Evolutionary conservation across 257 asterid genomes (phyloP).

Genomic region (Solanum bulbocastanum): DNA sequence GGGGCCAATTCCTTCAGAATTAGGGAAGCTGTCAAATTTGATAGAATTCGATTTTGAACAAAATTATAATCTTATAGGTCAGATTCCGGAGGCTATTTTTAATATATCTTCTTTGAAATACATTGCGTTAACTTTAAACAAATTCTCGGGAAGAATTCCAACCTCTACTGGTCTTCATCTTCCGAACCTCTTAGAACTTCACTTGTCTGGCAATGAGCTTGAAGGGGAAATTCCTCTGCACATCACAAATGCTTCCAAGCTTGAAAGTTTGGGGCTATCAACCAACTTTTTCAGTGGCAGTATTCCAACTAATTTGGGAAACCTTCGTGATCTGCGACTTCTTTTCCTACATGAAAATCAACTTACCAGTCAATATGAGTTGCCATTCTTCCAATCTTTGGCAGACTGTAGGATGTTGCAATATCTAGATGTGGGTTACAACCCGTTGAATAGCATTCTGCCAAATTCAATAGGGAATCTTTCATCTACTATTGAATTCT

Average conservation of each 20-base stretch:
- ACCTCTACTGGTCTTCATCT: too few relatives aligned
- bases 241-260: too few relatives aligned
- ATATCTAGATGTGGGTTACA: constrained; percentile 8
- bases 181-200: too few relatives aligned
- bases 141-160: too few relatives aligned
- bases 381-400: constrained; percentile 14
- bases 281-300: too few relatives aligned
- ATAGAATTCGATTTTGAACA: neutral
- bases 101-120: constrained; percentile 15
- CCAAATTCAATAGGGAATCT: constrained; percentile 21
- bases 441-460: constrained; percentile 9
- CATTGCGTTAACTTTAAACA: neutral
- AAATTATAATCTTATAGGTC: constrained; percentile 15
- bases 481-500: constrained; percentile 12
- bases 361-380: neutral
- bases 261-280: too few relatives aligned
- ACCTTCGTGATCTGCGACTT: too few relatives aligned
- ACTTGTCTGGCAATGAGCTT: too few relatives aligned
- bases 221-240: too few relatives aligned
- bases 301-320: too few relatives aligned
- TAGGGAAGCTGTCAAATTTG: constrained; percentile 18
- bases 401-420: constrained; percentile 15
- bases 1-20: constrained; percentile 16
- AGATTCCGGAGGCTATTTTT: constrained; percentile 19
- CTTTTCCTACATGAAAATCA: too few relatives aligned